Conservation (phyloP, 768 basidiomycete species). For the Leccinum fibrillosum region DNA sequence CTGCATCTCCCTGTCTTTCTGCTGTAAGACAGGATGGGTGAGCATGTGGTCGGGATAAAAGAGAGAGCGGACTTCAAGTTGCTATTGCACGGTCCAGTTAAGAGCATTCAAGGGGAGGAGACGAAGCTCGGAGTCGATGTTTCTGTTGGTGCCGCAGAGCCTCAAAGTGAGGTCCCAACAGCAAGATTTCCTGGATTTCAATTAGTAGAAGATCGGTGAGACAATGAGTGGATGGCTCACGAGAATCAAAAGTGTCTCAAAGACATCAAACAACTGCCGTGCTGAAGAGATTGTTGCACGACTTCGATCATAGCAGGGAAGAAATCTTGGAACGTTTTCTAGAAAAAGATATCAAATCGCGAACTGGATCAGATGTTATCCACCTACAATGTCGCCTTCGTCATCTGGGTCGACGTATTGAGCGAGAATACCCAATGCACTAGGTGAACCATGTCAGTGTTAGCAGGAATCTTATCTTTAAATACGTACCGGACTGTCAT, state of each 20-base stretch:
- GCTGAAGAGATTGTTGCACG: slow-evolving; percentile 76
- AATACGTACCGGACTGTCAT: slow-evolving; percentile 72
- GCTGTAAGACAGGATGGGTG: slow-evolving; percentile 39
- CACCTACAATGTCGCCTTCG: slow-evolving; percentile 78
- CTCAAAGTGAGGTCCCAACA: slow-evolving; percentile 84
- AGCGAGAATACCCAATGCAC: slow-evolving; percentile 88
- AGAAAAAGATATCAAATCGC: neutral
- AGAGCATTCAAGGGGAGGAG: slow-evolving; percentile 90
- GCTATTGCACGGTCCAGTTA: slow-evolving; percentile 98
- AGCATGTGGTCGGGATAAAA: neutral
- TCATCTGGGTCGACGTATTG: slow-evolving; percentile 89
- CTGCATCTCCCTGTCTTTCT: no score
- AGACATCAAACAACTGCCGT: slow-evolving; percentile 89
- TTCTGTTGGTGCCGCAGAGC: slow-evolving; percentile 81
- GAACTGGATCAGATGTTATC: neutral
- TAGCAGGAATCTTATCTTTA: neutral
- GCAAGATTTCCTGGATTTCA: slow-evolving; percentile 76
- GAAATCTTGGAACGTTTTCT: slow-evolving; percentile 86
- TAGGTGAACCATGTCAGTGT: slow-evolving; percentile 22
- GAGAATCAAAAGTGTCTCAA: slow-evolving; percentile 93
- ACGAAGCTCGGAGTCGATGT: slow-evolving; percentile 75
- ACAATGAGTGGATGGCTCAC: slow-evolving; percentile 38
- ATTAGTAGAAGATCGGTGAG: neutral
- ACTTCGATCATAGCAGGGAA: slow-evolving; percentile 88
- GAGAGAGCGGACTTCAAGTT: slow-evolving; percentile 31